Conservation (phyloP, 176 grass and related monocot genomes). For the Carex scoparia region DNA sequence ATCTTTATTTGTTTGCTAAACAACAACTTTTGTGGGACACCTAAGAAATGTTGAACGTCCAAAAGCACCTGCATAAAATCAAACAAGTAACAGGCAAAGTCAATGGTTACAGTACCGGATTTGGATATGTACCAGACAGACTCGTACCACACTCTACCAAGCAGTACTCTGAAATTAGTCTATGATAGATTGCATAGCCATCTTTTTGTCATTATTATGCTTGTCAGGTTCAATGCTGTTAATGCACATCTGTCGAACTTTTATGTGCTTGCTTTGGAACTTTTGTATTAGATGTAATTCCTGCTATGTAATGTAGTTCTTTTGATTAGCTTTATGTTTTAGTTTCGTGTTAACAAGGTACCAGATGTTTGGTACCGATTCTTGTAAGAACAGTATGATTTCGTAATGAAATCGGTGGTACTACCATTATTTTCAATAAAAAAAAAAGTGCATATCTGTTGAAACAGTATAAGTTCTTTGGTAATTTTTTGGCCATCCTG, state of each 20-base stretch:
- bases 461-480: not conserved
- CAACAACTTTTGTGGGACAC: conserved; percentile 45
- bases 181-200: not conserved
- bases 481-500: not conserved
- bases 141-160: not conserved
- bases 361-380: no score
- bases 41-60: conserved; percentile 70
- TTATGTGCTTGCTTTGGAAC: no score
- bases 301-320: no score
- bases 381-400: no score
- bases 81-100: not conserved
- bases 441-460: not conserved
- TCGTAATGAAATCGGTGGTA: no score
- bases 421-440: no score
- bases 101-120: not conserved
- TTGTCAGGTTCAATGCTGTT: not conserved
- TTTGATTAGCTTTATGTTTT: no score
- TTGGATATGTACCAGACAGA: not conserved
- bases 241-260: no score
- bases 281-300: no score
- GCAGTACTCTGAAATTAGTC: not conserved
- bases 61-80: conserved; percentile 50
- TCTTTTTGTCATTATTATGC: not conserved
- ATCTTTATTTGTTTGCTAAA: conserved; percentile 78
- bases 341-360: no score